Conservation (phyloP, 73 alveolate species). For the Symbiodinium natans region DNA sequence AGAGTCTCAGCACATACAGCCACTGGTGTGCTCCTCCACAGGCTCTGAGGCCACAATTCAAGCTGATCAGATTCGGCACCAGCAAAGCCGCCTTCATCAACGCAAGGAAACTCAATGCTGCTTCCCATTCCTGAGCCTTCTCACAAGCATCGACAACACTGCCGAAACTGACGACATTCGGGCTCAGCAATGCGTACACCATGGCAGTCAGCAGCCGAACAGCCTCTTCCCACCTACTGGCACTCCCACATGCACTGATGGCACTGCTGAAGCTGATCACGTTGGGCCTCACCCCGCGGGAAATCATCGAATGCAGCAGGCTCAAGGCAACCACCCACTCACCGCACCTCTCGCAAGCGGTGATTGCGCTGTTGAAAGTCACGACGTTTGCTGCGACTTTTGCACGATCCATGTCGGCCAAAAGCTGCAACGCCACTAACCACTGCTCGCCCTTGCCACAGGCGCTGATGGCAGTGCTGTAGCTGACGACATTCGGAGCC, state of each 20-base stretch:
- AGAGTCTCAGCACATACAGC: neutral
- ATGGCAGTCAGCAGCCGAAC: neutral
- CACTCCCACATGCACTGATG: conserved; percentile 37
- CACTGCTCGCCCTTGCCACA: neutral
- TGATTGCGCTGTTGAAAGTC: neutral
- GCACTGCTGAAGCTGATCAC: conserved; percentile 42
- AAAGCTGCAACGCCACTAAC: neutral
- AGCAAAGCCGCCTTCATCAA: neutral
- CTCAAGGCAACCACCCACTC: neutral
- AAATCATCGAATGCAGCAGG: neutral
- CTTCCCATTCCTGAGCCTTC: conserved; percentile 30
- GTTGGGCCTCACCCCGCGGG: neutral
- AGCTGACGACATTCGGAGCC: neutral
- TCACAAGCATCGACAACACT: conserved; percentile 7
- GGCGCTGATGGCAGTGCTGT: neutral
- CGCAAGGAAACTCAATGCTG: neutral
- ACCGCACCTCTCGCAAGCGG: neutral
- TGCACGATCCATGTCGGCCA: neutral
- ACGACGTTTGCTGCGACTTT: neutral
- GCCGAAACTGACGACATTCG: neutral
- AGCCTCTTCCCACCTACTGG: conserved; percentile 3
- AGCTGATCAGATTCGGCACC: conserved; percentile 27
- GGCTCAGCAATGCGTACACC: neutral
- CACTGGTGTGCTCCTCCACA: neutral
- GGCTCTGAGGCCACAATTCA: neutral